These are phyloP conservation scores for Tritrichomonas foetus DNA, from an alignment of 208 protist genomes.

Conservation along the genomic window DNA sequence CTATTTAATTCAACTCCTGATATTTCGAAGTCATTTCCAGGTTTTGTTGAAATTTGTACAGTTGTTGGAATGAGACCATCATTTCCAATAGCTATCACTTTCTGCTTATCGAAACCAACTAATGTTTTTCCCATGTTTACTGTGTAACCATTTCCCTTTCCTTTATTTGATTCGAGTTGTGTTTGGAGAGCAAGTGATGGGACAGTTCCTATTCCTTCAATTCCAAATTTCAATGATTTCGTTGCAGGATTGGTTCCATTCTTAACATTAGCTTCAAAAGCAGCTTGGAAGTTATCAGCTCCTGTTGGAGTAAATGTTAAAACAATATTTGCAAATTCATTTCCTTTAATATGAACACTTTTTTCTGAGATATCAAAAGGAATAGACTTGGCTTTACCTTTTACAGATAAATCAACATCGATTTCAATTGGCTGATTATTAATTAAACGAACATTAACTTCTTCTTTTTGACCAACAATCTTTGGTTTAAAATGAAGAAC, in stretches of 20 bases:
- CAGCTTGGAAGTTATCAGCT: background rate
- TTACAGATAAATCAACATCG: background rate
- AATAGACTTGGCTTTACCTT: background rate
- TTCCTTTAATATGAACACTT: background rate
- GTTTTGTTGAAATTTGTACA: background rate
- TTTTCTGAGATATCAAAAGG: background rate
- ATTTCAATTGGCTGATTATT: background rate
- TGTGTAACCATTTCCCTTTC: background rate
- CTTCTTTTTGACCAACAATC: background rate
- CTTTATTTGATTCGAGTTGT: background rate
- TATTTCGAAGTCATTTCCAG: background rate
- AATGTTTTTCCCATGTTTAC: conserved; percentile 20
- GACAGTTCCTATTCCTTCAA: background rate
- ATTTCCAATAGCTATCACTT: background rate
- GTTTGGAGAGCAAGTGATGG: background rate
- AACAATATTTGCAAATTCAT: background rate
- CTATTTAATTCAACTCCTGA: background rate
- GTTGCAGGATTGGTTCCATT: background rate
- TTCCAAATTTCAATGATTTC: background rate
- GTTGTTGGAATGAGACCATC: background rate
- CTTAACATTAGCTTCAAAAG: conserved; percentile 8
- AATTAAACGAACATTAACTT: background rate
- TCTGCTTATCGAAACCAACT: background rate
- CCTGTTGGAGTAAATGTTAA: background rate
- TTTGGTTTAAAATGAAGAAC: background rate